Evolutionary conservation across 2,329 filamentous ascomycete genomes (phyloP).

Genomic region (Coleophoma crateriformis): DNA sequence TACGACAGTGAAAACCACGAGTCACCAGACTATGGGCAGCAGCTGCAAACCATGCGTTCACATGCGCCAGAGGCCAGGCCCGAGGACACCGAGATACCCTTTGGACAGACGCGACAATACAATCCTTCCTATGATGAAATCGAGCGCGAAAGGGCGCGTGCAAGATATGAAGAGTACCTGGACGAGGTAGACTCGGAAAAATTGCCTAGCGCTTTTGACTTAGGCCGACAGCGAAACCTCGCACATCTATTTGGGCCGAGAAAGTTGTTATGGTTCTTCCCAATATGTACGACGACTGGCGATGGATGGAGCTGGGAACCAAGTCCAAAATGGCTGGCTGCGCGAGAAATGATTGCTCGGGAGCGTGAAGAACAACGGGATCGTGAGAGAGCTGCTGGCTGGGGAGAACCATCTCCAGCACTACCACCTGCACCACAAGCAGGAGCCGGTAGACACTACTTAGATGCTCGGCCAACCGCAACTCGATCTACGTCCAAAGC

Average conservation of each 20-base stretch:
- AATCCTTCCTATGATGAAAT: conserved; percentile 37
- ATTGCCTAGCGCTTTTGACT: conserved; percentile 88
- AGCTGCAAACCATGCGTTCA: conserved; percentile 69
- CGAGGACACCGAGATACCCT: conserved; percentile 41
- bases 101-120: conserved; percentile 1
- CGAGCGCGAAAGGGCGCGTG: conserved; percentile 58
- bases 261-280: conserved; percentile 70
- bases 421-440: conserved; percentile 5
- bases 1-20: conserved; percentile 34
- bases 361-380: conserved; percentile 56
- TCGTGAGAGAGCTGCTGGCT: conserved; percentile 62
- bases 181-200: conserved; percentile 85
- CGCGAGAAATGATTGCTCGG: conserved; percentile 54
- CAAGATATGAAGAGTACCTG: conserved; percentile 74
- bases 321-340: conserved; percentile 70
- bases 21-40: conserved; percentile 56
- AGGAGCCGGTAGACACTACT: conserved; percentile 24
- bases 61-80: conserved; percentile 71
- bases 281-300: conserved; percentile 78
- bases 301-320: conserved; percentile 96
- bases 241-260: conserved; percentile 73
- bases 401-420: conserved; percentile 40
- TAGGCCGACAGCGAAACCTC: conserved; percentile 78
- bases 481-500: conserved; percentile 23
- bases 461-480: conserved; percentile 13